Evolutionary conservation across 495 filamentous ascomycete species (phyloP), one percentile per base, ranked within the genome.

Genomic region (Bryoglossum gracile): DNA sequence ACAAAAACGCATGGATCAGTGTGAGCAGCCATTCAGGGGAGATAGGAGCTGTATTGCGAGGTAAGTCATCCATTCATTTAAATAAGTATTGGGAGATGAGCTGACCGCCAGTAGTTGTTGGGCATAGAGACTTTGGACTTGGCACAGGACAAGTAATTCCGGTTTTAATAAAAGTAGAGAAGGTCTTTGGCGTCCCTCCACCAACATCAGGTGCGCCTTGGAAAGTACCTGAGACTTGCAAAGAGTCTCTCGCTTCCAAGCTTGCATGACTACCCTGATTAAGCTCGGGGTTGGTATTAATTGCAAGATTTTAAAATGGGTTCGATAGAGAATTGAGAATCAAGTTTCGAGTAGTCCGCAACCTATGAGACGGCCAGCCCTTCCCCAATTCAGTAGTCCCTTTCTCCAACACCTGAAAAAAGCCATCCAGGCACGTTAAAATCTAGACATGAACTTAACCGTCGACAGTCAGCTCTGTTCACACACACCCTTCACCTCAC

Each of bases 91-190:
- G 1, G 2, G 2, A 5, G 6, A 14, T 13, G 24, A 13, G 19
- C 8, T 35, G 16, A n/a, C 3, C 21, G 6, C 2, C 17, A 13
- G 42, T 48, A 54, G 73, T 75, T 0, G 51, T 88, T 2, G 75
- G 75, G 2, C 84, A 89, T 59, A 71, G 74, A 14, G 19, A 46
- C 8, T 89, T 87, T 53, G 63, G 63, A 3, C 55, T 87, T 44
- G 74, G 62, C 19, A 87, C 84, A 0, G 83, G 84, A 11, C 81
- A 79, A 37, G 73, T 84, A 5, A 86, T 89, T 47, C 81, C 84
- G 1, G 81, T 83, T 21, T 68, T 87, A 35, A 73, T 87, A 8
- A 75, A 72, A 56, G 82, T 78, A 10, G 47, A 57, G 32, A 54
- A 3, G 10, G 22, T 57, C 18, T 3, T 2, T 40, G 53, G 53